A percentile compares a stretch with the other conserved stretches of the same genome.
These are phyloP conservation scores for Cytospora paraplurivora DNA, from an alignment of 2,329 filamentous ascomycete species.

Conservation along the genomic window DNA sequence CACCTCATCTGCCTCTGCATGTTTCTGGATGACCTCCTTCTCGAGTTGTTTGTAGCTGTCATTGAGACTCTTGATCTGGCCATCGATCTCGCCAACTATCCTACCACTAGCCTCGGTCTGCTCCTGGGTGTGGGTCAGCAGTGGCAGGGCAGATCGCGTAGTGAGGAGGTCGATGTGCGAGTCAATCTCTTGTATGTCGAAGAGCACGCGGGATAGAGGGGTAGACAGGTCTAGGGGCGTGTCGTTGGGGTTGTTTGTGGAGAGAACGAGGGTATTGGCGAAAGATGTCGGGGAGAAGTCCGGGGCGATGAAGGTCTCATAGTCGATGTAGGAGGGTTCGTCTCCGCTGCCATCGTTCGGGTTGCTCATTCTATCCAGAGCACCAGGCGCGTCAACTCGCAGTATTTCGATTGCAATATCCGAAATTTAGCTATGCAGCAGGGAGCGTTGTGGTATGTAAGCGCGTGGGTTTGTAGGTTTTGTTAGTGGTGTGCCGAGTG, in stretches of 20 bases:
- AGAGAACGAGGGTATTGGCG: conserved; percentile 84
- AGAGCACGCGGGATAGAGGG: conserved; percentile 87
- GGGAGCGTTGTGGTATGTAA: background rate
- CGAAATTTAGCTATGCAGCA: background rate
- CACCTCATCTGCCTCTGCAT: conserved; percentile 84
- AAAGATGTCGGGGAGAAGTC: conserved; percentile 80
- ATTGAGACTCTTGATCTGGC: conserved; percentile 77
- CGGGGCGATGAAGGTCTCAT: conserved; percentile 84
- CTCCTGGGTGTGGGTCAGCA: conserved; percentile 75
- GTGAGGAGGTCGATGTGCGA: conserved; percentile 91
- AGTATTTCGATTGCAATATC: too few species aligned
- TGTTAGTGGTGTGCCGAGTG: too few species aligned
- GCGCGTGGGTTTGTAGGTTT: too few species aligned
- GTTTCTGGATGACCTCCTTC: conserved; percentile 81
- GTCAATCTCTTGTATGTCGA: conserved; percentile 96
- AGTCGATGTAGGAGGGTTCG: conserved; percentile 89
- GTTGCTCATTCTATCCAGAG: conserved; percentile 24
- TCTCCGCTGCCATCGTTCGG: conserved; percentile 44
- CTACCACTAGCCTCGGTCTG: conserved; percentile 72
- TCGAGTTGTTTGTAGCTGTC: conserved; percentile 85
- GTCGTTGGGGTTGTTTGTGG: conserved; percentile 91
- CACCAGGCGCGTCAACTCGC: background rate
- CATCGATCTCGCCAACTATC: conserved; percentile 76
- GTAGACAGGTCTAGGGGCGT: conserved; percentile 90
- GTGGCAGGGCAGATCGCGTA: conserved; percentile 77